A percentile compares a stretch with the other conserved stretches of the same genome.
Conservation (phyloP, 179 eudicot genomes). For the Silene noctiflora region DNA sequence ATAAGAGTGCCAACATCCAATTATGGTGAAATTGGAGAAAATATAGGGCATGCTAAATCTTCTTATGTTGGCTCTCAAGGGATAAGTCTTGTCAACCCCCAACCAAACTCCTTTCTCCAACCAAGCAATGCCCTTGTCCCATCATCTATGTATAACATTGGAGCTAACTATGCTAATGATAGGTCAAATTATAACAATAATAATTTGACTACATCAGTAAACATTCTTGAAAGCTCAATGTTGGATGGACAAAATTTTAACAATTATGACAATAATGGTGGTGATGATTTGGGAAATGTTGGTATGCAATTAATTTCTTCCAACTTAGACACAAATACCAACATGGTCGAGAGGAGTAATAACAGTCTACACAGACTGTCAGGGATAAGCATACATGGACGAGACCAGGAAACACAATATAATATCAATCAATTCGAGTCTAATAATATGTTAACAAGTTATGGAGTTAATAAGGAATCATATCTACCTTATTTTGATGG, state of each 20-base stretch:
- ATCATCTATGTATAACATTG: neutral
- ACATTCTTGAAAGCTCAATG: constrained; percentile 10
- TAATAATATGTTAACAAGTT: neutral
- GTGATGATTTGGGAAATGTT: neutral
- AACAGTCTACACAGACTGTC: neutral
- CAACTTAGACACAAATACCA: neutral
- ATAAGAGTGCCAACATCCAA: neutral
- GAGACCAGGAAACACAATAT: neutral
- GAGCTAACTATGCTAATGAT: no score
- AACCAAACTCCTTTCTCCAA: neutral
- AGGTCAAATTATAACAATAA: neutral
- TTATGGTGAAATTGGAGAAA: neutral
- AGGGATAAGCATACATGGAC: neutral
- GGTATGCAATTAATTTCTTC: neutral
- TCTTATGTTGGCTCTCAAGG: neutral
- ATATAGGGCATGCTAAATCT: neutral
- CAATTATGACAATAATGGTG: neutral
- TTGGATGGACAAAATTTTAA: neutral
- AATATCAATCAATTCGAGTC: neutral
- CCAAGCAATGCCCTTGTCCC: neutral
- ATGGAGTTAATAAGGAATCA: neutral
- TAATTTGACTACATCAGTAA: neutral
- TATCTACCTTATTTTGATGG: constrained; percentile 3
- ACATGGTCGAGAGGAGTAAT: neutral
- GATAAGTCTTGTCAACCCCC: neutral